phyloP scores from a whole-genome alignment of 331 rosid genomes.

The Acacia concinna region DNA sequence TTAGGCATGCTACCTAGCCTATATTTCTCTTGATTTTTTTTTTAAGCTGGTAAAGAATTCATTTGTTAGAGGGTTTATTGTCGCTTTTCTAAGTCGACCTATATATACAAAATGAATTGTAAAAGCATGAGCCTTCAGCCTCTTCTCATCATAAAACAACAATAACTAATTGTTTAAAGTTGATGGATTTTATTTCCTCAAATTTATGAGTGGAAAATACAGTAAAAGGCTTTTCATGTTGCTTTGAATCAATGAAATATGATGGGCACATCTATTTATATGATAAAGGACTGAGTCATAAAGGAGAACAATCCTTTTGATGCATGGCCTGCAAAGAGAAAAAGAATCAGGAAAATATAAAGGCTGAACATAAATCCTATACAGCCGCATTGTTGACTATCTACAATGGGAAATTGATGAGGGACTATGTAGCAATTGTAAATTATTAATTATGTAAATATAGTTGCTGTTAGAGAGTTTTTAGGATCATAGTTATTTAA shows the following conservation, averaged over 20 bases:
- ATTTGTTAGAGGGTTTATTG: background rate
- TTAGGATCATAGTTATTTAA: no score
- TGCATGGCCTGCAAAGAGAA: background rate
- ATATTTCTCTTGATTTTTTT: conserved; percentile 23
- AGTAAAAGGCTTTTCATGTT: background rate
- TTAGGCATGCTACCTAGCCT: conserved; percentile 1
- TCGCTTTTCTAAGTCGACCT: conserved; percentile 24
- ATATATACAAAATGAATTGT: conserved; percentile 5
- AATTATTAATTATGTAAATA: no score
- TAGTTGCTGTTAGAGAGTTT: no score
- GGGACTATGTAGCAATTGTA: no score
- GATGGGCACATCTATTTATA: background rate
- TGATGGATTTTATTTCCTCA: background rate
- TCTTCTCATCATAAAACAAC: conserved; percentile 12
- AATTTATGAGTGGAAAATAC: background rate
- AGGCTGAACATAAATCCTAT: background rate
- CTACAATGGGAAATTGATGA: background rate
- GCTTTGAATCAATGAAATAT: background rate
- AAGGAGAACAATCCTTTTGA: background rate
- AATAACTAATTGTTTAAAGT: conserved; percentile 2
- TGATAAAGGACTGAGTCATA: background rate
- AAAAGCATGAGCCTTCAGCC: background rate
- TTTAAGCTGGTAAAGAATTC: conserved; percentile 5
- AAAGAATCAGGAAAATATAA: background rate
- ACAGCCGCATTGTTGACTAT: background rate